Evolutionary conservation across 2,329 filamentous ascomycete species (phyloP).

Genomic region (Venturia effusa): DNA sequence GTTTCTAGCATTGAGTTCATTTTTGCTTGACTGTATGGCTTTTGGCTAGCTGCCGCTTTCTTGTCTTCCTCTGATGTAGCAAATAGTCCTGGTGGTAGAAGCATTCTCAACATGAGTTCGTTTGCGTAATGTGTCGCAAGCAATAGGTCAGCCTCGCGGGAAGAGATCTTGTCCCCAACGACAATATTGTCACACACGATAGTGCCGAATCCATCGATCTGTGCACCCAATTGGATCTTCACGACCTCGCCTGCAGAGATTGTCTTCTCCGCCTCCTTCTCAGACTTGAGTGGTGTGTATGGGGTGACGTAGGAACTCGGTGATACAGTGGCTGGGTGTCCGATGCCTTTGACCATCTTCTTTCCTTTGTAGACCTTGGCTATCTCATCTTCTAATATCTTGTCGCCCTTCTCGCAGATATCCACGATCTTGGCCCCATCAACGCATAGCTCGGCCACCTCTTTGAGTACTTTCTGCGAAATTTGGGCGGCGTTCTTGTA

Average conservation of each 20-base stretch:
- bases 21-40: conserved; percentile 72
- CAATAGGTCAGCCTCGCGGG: conserved; percentile 74
- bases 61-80: conserved; percentile 83
- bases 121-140: conserved; percentile 92
- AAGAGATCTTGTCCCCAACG: conserved; percentile 58
- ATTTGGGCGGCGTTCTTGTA: conserved; percentile 96
- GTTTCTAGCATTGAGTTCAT: conserved; percentile 86
- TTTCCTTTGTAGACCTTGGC: conserved; percentile 97
- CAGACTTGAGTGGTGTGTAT: conserved; percentile 83
- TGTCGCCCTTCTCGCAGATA: conserved; percentile 91
- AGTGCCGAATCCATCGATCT: conserved; percentile 93
- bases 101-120: conserved; percentile 81
- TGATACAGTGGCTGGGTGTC: conserved; percentile 90
- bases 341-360: conserved; percentile 89
- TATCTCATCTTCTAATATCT: conserved; percentile 86
- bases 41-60: conserved; percentile 69
- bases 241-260: conserved; percentile 79
- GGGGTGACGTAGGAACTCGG: conserved; percentile 91
- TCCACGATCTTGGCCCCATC: conserved; percentile 81
- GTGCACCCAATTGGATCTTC: conserved; percentile 98
- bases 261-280: conserved; percentile 63
- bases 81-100: conserved; percentile 82
- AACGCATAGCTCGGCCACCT: conserved; percentile 40
- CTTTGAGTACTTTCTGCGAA: conserved; percentile 88
- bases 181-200: conserved; percentile 92